phyloP scores from a whole-genome alignment of 1,284 basidiomycete species.

The Microbotryomycetes sp. region DNA sequence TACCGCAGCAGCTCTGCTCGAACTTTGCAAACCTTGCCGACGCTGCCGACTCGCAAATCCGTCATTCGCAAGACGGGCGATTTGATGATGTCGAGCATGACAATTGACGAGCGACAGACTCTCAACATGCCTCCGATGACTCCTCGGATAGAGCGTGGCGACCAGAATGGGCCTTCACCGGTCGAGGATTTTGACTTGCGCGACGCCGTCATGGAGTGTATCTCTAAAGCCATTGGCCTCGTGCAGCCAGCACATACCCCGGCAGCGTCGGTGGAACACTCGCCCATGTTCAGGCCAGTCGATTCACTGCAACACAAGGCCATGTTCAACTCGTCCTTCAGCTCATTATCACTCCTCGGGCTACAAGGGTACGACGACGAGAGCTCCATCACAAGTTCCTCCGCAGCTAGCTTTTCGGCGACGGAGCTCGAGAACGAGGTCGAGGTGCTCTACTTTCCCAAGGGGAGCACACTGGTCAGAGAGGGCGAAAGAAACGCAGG shows the following conservation, averaged over 20 bases:
- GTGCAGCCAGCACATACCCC: slow-evolving; percentile 62
- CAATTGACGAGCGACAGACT: not conserved
- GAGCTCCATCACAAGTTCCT: slow-evolving; percentile 7
- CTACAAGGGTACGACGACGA: slow-evolving; percentile 49
- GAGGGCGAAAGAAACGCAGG: slow-evolving; percentile 87
- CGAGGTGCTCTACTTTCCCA: slow-evolving; percentile 86
- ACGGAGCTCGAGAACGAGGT: slow-evolving; percentile 85
- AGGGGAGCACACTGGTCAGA: slow-evolving; percentile 75
- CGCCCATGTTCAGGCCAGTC: slow-evolving; percentile 27
- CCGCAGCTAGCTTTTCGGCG: slow-evolving; percentile 45
- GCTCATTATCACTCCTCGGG: slow-evolving; percentile 75
- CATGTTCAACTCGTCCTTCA: slow-evolving; percentile 68
- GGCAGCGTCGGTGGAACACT: slow-evolving; percentile 24
- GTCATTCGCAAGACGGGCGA: slow-evolving; percentile 25
- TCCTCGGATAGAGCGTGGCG: slow-evolving; percentile 23
- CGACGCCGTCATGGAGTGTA: slow-evolving; percentile 92
- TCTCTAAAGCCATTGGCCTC: slow-evolving; percentile 93
- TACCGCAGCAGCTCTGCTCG: slow-evolving; percentile 32
- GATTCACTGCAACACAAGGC: slow-evolving; percentile 26
- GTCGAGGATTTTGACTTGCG: slow-evolving; percentile 67
- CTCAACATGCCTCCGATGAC: not conserved
- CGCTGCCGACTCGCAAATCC: not conserved
- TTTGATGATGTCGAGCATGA: slow-evolving; percentile 29
- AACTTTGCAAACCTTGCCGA: slow-evolving; percentile 37
- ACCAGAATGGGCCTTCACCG: slow-evolving; percentile 9